Base-by-base conservation (phyloP, 768 basidiomycete species). In the Mycena belliarum region DNA sequence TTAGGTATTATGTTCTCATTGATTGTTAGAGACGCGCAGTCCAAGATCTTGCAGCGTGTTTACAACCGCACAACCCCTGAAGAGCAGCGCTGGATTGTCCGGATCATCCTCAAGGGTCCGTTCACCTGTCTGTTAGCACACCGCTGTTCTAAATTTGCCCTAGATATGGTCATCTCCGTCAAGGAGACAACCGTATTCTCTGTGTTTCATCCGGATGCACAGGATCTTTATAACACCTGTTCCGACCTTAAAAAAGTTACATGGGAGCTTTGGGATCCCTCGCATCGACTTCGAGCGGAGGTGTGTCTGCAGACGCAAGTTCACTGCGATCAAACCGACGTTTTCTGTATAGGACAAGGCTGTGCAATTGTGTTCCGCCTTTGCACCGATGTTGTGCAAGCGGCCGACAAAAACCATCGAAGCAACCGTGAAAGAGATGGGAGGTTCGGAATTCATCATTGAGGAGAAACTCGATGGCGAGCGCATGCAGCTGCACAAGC, bases 391-490 rank as follows among this genome's bases (percentile, higher is more conserved):
- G 89, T 80, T 99, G 38, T 97, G 94, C 75, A 93, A 91, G 66
- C 85, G 96, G 8, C 89, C 93, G 1, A 89, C 86, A 0, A 83
- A 81, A 61, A 89, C 83, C 60, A 83, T 96, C 24, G 89, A 90
- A 64, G 89, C 92, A 25, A 85, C 93, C 0, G 85, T 96, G 46
- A 90, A 87, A 63, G 83, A 88, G 56, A 95, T 99, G 88, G 83
- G 82, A 20, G 84, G 85, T 10, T 70, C 77, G 8, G 82, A 85
- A 41, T 99, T 99, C 67, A 75, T 93, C 60, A 89, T 99, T 35
- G 97, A 99, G 70, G 97, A 99, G 75, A 99, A 98, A 69, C 80
- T 98, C 2, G 97, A 99, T 65, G 97, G 97, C 2, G 97, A 99
- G 70, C 78, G 97, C 32, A 94, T 99, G 74, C 97, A 98, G 70